These are phyloP conservation scores for Cercospora canescens DNA, from an alignment of 2,329 filamentous ascomycete genomes.

Conservation along the genomic window DNA sequence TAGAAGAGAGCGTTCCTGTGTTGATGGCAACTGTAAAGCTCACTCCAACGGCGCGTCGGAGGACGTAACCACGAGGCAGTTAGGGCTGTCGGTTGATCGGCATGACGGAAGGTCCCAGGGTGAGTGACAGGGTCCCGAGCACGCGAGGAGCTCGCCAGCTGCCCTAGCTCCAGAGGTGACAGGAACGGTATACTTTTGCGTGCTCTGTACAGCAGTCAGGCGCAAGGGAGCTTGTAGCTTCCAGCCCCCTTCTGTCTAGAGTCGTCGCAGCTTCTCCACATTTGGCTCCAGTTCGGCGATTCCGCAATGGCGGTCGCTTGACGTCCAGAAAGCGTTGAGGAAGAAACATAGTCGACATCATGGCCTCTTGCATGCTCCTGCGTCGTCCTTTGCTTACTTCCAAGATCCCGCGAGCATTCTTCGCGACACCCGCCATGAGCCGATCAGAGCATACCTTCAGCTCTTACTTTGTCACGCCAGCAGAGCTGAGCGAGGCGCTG, in stretches of 20 bases:
- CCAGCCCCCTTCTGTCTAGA: background rate
- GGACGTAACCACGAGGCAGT: background rate
- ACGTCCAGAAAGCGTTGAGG: conserved; percentile 7
- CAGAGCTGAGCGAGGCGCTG: conserved; percentile 77
- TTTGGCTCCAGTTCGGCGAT: conserved; percentile 11
- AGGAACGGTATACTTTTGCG: conserved; percentile 5
- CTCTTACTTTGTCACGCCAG: conserved; percentile 83
- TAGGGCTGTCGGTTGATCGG: background rate
- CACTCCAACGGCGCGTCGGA: background rate
- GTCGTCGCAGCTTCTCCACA: conserved; percentile 3
- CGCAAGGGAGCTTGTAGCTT: conserved; percentile 1
- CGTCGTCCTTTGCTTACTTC: conserved; percentile 8
- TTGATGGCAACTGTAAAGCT: background rate
- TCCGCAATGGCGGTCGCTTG: conserved; percentile 3
- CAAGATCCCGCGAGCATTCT: conserved; percentile 3
- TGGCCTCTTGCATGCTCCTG: conserved; percentile 10
- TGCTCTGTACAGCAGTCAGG: conserved; percentile 1
- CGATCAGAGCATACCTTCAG: conserved; percentile 55
- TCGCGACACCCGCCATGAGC: conserved; percentile 33
- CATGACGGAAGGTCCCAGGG: background rate
- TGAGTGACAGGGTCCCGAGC: background rate
- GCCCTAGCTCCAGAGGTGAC: background rate
- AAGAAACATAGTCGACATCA: background rate
- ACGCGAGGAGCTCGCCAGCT: background rate
- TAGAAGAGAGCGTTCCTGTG: background rate